These are phyloP conservation scores for Tranzscheliella williamsii DNA, from an alignment of 1,284 basidiomycete genomes.

Conservation along the genomic window DNA sequence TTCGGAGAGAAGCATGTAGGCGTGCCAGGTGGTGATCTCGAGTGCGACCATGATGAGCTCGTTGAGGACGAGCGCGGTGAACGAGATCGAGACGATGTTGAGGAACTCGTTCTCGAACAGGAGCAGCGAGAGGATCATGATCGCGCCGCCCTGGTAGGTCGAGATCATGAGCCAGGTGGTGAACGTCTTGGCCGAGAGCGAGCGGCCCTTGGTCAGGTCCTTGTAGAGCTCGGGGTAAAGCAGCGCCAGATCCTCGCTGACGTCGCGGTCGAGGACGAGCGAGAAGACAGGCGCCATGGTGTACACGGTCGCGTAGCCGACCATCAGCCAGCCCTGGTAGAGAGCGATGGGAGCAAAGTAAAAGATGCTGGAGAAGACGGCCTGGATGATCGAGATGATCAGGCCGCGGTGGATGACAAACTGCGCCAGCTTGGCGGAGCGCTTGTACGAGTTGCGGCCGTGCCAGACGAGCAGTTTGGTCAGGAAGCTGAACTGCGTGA, in stretches of 20 bases:
- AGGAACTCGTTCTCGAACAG: slow-evolving; percentile 97
- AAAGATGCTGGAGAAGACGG: slow-evolving; percentile 93
- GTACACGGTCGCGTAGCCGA: slow-evolving; percentile 95
- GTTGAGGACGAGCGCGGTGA: slow-evolving; percentile 92
- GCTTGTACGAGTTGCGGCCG: slow-evolving; percentile 95
- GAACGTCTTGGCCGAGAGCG: slow-evolving; percentile 95
- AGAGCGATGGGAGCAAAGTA: slow-evolving; percentile 98
- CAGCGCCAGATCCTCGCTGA: slow-evolving; percentile 91
- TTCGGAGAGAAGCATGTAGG: slow-evolving; percentile 93
- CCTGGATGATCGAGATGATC: slow-evolving; percentile 90
- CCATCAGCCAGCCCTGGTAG: slow-evolving; percentile 98
- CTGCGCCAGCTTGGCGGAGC: slow-evolving; percentile 94
- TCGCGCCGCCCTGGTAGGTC: slow-evolving; percentile 95
- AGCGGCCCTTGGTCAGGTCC: slow-evolving; percentile 71
- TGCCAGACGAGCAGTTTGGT: slow-evolving; percentile 96
- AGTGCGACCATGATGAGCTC: slow-evolving; percentile 98
- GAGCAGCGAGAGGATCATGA: slow-evolving; percentile 96
- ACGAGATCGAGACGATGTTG: slow-evolving; percentile 97
- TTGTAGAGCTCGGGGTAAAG: slow-evolving; percentile 98
- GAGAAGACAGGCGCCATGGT: slow-evolving; percentile 99
- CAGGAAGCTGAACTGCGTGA: slow-evolving; percentile 91
- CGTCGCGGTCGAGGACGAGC: slow-evolving; percentile 90
- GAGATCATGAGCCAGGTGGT: slow-evolving; percentile 98
- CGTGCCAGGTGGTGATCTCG: slow-evolving; percentile 97
- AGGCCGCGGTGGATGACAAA: slow-evolving; percentile 94